Conservation (phyloP, 257 asterid genomes). For the Leonotis leonurus region DNA sequence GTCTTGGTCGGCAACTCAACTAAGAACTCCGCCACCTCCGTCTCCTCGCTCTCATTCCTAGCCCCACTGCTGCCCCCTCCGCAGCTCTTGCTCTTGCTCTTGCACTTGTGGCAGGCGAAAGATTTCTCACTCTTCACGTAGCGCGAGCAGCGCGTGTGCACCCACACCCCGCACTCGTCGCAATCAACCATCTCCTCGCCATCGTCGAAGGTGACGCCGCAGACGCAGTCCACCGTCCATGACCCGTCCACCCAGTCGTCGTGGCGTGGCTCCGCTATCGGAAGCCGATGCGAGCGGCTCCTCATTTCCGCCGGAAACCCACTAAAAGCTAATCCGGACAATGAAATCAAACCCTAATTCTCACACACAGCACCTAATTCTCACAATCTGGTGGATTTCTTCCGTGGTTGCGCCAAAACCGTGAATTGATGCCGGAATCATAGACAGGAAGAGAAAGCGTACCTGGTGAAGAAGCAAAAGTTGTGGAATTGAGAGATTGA, state of each 20-base stretch:
- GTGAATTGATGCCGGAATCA: conserved; percentile 6
- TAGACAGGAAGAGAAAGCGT: conserved; percentile 6
- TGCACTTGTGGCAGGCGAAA: conserved; percentile 86
- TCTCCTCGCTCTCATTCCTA: conserved; percentile 73
- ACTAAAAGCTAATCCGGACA: conserved; percentile 16
- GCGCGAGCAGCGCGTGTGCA: conserved; percentile 90
- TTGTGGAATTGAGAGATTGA: not conserved
- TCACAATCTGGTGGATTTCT: not conserved
- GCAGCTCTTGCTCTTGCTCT: conserved; percentile 38
- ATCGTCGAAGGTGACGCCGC: conserved; percentile 92
- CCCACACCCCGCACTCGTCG: conserved; percentile 99
- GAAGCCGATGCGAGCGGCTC: conserved; percentile 79
- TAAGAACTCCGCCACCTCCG: conserved; percentile 89
- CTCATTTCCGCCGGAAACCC: conserved; percentile 48
- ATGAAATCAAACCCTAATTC: conserved; percentile 38
- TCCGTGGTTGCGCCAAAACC: not conserved
- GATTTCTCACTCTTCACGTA: conserved; percentile 80
- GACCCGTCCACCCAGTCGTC: conserved; percentile 94
- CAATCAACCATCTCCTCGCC: conserved; percentile 99
- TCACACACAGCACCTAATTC: conserved; percentile 15
- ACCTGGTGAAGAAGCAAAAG: conserved; percentile 14
- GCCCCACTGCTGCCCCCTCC: conserved; percentile 19
- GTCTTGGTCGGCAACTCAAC: conserved; percentile 90
- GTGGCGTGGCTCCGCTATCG: conserved; percentile 50
- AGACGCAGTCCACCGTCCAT: conserved; percentile 96